These are phyloP conservation scores for Acaromyces ingoldii DNA, from an alignment of 1,284 basidiomycete species.

Conservation along the genomic window DNA sequence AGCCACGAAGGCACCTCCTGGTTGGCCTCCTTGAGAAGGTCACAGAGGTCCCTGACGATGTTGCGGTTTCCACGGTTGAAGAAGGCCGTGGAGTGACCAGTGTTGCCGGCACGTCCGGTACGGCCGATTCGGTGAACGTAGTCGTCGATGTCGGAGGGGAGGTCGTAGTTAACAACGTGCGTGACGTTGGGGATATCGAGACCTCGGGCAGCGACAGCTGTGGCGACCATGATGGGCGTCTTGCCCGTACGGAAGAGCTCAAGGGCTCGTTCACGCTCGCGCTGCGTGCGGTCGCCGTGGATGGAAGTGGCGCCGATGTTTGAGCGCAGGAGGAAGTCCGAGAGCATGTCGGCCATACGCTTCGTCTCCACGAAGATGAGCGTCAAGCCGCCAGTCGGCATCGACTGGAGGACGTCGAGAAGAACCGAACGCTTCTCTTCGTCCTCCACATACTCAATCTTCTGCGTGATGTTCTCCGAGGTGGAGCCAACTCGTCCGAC, in stretches of 20 bases:
- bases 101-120: constrained; percentile 98
- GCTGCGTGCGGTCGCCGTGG: constrained; percentile 94
- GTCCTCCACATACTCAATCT: constrained; percentile 96
- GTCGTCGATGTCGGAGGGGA: constrained; percentile 95
- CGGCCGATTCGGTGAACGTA: constrained; percentile 63
- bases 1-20: constrained; percentile 94
- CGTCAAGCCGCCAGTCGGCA: constrained; percentile 69
- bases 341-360: constrained; percentile 96
- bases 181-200: constrained; percentile 99
- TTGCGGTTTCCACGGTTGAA: constrained; percentile 57
- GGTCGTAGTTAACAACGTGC: constrained; percentile 96
- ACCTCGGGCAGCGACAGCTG: constrained; percentile 96
- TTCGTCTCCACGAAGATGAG: constrained; percentile 99
- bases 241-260: constrained; percentile 91
- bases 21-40: constrained; percentile 91
- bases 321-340: constrained; percentile 86
- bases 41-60: constrained; percentile 84
- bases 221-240: constrained; percentile 94
- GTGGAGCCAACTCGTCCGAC: constrained; percentile 98
- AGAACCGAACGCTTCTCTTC: constrained; percentile 92
- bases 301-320: constrained; percentile 86
- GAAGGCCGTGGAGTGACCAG: constrained; percentile 72
- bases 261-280: constrained; percentile 91
- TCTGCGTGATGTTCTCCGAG: constrained; percentile 99
- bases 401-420: constrained; percentile 84